A percentile compares a stretch with the other conserved stretches of the same genome.
These are phyloP conservation scores for Aspergillus ochraceus DNA, from an alignment of 2,329 filamentous ascomycete genomes.

Conservation along the genomic window DNA sequence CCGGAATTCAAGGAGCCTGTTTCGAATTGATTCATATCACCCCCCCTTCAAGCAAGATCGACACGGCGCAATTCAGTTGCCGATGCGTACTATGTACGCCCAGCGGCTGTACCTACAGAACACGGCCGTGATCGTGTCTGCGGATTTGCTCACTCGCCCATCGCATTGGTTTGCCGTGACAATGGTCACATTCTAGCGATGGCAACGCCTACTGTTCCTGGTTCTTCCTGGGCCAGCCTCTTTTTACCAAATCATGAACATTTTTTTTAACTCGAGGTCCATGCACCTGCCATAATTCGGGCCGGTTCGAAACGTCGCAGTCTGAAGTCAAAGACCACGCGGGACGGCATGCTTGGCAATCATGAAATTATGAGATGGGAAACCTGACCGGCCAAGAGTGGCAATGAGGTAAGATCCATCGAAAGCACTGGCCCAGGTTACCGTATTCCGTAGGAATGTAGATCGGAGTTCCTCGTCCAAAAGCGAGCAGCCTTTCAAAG, in stretches of 20 bases:
- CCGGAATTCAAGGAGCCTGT: constrained; percentile 5
- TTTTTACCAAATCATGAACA: not conserved
- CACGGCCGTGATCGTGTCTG: not conserved
- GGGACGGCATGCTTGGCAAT: constrained; percentile 10
- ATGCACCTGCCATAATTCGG: constrained; percentile 11
- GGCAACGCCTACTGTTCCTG: not conserved
- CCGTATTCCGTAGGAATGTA: constrained; percentile 10
- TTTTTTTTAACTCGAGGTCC: constrained; percentile 5
- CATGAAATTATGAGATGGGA: not conserved
- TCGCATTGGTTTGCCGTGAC: not conserved
- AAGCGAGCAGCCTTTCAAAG: not conserved
- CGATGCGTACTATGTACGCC: constrained; percentile 9
- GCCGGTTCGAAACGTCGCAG: constrained; percentile 16
- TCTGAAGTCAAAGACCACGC: constrained; percentile 10
- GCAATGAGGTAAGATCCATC: constrained; percentile 1
- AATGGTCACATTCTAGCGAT: not conserved
- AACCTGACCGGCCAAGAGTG: not conserved
- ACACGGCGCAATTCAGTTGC: constrained; percentile 2
- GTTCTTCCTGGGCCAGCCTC: not conserved
- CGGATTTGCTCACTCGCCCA: not conserved
- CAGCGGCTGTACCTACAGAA: constrained; percentile 1
- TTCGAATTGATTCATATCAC: constrained; percentile 4
- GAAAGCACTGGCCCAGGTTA: not conserved
- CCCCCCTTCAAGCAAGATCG: constrained; percentile 12
- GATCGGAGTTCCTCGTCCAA: constrained; percentile 2